Conservation (phyloP, 2,329 filamentous ascomycete species). For the Peltaster fructicola region DNA sequence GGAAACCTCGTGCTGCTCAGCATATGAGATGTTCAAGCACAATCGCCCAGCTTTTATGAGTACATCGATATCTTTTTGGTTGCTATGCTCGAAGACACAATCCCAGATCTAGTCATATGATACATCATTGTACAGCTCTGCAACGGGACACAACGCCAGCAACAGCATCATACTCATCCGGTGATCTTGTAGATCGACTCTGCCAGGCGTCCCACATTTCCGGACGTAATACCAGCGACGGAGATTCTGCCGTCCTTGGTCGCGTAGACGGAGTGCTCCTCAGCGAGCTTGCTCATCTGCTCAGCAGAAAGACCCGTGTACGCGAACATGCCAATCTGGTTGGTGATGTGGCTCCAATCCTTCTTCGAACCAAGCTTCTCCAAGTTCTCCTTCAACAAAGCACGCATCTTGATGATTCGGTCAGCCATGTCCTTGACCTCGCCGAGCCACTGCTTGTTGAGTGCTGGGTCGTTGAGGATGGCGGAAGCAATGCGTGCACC, state of each 20-base stretch:
- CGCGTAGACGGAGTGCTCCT: conserved; percentile 94
- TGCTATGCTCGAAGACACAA: too few species aligned
- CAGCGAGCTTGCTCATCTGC: conserved; percentile 80
- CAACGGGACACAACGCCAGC: neutral
- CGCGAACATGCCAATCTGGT: conserved; percentile 98
- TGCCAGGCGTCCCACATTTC: conserved; percentile 62
- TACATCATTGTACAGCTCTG: neutral
- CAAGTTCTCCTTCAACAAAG: conserved; percentile 83
- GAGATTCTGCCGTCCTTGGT: conserved; percentile 84
- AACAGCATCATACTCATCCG: conserved; percentile 27
- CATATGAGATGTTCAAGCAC: too few species aligned
- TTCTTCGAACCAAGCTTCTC: conserved; percentile 90
- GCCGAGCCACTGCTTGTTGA: conserved; percentile 86
- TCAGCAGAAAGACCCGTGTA: conserved; percentile 84
- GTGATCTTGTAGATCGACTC: conserved; percentile 75
- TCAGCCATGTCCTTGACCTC: conserved; percentile 99
- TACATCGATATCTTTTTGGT: too few species aligned
- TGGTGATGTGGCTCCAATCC: conserved; percentile 98
- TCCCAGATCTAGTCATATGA: neutral
- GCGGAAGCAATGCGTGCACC: conserved; percentile 84
- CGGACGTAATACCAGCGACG: conserved; percentile 65
- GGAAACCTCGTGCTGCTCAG: too few species aligned
- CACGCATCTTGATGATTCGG: conserved; percentile 96
- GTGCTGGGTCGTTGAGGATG: conserved; percentile 68
- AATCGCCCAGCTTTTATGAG: too few species aligned